Evolutionary conservation across 441 rosid genomes (phyloP).

Genomic region (Populus hybrid): DNA sequence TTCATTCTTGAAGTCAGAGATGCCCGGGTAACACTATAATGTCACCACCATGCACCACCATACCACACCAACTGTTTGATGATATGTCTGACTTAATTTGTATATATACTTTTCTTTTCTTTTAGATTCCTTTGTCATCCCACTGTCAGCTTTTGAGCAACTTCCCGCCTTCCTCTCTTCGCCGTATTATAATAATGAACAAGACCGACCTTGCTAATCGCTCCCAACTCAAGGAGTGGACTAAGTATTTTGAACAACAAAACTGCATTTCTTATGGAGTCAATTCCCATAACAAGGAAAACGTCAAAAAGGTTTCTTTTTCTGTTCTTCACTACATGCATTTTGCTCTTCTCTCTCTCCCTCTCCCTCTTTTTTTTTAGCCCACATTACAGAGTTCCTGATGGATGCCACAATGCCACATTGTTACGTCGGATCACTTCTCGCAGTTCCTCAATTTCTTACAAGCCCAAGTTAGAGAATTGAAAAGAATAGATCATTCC

Average conservation of each 20-base stretch:
- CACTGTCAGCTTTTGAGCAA: slow-evolving; percentile 45
- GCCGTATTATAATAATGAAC: slow-evolving; percentile 50
- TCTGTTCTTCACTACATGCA: not conserved
- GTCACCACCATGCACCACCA: too few relatives aligned
- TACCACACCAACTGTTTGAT: slow-evolving; percentile 17
- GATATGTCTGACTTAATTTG: slow-evolving; percentile 21
- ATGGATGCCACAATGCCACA: not conserved
- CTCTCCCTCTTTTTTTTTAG: too few relatives aligned
- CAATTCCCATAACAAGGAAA: slow-evolving; percentile 72
- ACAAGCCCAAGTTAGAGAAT: slow-evolving; percentile 58
- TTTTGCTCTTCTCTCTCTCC: too few relatives aligned
- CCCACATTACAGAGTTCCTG: not conserved
- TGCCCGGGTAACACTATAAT: slow-evolving; percentile 44
- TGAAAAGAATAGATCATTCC: slow-evolving; percentile 42
- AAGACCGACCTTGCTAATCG: slow-evolving; percentile 67
- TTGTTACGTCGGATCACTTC: slow-evolving; percentile 1
- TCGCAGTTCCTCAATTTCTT: slow-evolving; percentile 66
- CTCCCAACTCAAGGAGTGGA: slow-evolving; percentile 55
- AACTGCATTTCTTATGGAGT: slow-evolving; percentile 46
- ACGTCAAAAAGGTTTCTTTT: slow-evolving; percentile 48
- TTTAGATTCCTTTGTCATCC: slow-evolving; percentile 59
- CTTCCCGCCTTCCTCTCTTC: slow-evolving; percentile 17
- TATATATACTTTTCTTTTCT: not conserved
- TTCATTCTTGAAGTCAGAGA: slow-evolving; percentile 57
- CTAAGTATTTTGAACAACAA: slow-evolving; percentile 39